phyloP scores from a whole-genome alignment of 345 rosid genomes.

The Sisymbrium irio region DNA sequence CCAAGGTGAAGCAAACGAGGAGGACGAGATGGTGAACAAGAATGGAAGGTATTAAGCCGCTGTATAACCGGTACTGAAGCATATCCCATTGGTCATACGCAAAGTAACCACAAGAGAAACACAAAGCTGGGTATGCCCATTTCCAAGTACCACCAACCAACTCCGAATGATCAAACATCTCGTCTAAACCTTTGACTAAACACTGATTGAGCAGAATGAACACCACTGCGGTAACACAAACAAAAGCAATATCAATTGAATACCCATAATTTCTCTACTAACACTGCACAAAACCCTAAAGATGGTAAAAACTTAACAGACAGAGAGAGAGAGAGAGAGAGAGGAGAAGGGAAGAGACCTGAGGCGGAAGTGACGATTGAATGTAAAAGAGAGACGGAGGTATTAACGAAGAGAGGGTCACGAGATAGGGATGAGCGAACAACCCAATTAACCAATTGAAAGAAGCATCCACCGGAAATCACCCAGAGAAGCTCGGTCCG shows the following conservation, averaged over 20 bases:
- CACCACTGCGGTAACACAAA: constrained; percentile 52
- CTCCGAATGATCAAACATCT: constrained; percentile 69
- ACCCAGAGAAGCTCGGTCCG: constrained; percentile 54
- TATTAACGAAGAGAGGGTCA: constrained; percentile 83
- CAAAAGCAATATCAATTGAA: background rate
- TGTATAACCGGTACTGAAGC: constrained; percentile 71
- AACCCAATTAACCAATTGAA: constrained; percentile 66
- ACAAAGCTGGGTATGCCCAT: constrained; percentile 75
- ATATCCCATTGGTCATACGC: constrained; percentile 96
- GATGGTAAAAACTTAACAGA: too few relatives aligned
- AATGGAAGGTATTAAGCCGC: constrained; percentile 76
- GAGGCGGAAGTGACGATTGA: constrained; percentile 71
- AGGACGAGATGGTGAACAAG: constrained; percentile 79
- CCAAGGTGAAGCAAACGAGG: constrained; percentile 85
- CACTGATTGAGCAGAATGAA: constrained; percentile 58
- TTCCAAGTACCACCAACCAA: constrained; percentile 68
- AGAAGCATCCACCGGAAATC: constrained; percentile 55
- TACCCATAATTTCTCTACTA: too few relatives aligned
- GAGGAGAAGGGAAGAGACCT: constrained; percentile 40
- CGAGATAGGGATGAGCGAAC: constrained; percentile 59
- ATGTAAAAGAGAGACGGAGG: constrained; percentile 87
- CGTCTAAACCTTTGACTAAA: constrained; percentile 41
- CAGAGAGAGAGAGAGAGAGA: too few relatives aligned
- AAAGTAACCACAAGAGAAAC: constrained; percentile 92
- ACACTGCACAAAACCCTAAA: too few relatives aligned